phyloP scores from a whole-genome alignment of 2,329 filamentous ascomycete genomes.

The Trichoderma sp. region DNA sequence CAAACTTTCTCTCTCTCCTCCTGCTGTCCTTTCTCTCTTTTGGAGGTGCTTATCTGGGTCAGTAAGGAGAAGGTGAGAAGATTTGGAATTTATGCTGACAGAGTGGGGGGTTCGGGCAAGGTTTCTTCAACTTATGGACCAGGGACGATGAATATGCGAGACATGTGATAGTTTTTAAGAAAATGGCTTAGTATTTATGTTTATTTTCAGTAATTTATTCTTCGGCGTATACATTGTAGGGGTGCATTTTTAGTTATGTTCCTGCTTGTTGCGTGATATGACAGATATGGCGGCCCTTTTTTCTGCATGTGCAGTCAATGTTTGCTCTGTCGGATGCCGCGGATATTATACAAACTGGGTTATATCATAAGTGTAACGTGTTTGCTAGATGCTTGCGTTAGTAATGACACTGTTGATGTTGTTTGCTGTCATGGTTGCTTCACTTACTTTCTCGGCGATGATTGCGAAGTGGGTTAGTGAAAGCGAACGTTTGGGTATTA shows the following conservation, averaged over 20 bases:
- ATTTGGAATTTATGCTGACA: conserved; percentile 13
- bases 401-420: background rate
- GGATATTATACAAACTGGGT: background rate
- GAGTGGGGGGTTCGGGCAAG: background rate
- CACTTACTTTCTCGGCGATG: background rate
- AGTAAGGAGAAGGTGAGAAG: background rate
- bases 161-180: background rate
- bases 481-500: background rate
- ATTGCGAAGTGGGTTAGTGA: background rate
- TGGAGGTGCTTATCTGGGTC: background rate
- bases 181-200: background rate
- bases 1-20: background rate
- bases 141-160: background rate
- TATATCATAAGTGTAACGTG: background rate
- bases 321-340: background rate
- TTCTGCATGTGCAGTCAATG: background rate
- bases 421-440: background rate
- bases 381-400: background rate
- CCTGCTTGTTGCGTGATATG: background rate
- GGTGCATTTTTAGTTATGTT: background rate
- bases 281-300: background rate
- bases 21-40: background rate
- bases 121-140: background rate
- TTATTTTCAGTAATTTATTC: background rate
- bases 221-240: background rate